Conservation (phyloP, 176 grass and related monocot genomes). For the Aegilops bicornis region DNA sequence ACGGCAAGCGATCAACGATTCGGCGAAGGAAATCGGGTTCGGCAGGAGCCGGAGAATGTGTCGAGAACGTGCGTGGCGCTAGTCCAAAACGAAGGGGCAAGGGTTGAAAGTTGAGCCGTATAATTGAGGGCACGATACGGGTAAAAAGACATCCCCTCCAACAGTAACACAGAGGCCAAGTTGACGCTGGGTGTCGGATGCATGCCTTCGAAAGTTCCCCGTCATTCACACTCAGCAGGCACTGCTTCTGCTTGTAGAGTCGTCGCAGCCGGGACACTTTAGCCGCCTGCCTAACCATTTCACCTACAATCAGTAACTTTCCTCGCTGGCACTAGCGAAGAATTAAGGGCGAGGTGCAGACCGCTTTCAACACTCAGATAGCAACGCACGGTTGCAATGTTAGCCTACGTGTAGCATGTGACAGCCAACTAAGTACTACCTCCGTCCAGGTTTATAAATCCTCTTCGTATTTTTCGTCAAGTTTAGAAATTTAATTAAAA, state of each 20-base stretch:
- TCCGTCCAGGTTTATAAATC: too few species aligned
- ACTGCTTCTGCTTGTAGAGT: not conserved
- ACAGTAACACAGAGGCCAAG: not conserved
- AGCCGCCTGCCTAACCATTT: constrained; percentile 1
- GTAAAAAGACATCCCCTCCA: not conserved
- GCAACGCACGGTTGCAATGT: not conserved
- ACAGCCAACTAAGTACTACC: too few species aligned
- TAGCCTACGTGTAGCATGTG: not conserved
- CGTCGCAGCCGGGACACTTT: not conserved
- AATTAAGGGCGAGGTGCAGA: not conserved
- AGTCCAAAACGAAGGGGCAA: not conserved
- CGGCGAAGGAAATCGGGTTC: not conserved
- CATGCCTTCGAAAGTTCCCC: not conserved
- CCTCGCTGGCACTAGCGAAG: too few species aligned
- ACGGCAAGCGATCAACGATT: not conserved
- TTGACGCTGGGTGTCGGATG: not conserved
- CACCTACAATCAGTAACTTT: not conserved
- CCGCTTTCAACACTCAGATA: not conserved
- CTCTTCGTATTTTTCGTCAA: too few species aligned
- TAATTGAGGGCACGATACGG: not conserved
- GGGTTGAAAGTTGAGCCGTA: not conserved
- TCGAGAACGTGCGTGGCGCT: not conserved
- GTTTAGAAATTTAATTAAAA: too few species aligned
- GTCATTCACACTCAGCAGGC: not conserved
- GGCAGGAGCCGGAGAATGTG: not conserved